Conservation (phyloP, 140 eudicot genomes). For the Oenanthe javanica region DNA sequence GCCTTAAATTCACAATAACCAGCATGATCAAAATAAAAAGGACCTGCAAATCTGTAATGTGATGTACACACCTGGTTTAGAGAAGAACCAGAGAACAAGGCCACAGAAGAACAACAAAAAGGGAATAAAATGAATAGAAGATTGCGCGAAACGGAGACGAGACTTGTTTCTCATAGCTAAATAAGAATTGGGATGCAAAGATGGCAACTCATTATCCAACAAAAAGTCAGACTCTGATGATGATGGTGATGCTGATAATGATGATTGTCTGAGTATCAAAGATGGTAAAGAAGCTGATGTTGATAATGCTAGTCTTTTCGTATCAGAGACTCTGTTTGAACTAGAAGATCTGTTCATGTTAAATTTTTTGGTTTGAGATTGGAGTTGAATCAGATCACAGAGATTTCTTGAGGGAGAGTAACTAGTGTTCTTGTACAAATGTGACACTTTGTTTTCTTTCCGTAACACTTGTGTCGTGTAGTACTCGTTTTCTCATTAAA, state of each 20-base stretch:
- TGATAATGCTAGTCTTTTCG: neutral
- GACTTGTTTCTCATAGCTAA: slow-evolving; percentile 19
- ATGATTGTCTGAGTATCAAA: neutral
- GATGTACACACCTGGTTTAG: neutral
- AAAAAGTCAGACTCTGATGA: neutral
- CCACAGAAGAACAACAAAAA: slow-evolving; percentile 26
- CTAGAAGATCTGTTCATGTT: slow-evolving; percentile 27
- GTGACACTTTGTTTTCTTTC: neutral
- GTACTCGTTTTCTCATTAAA: neutral
- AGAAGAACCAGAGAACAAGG: slow-evolving; percentile 24
- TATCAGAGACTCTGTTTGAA: slow-evolving; percentile 23
- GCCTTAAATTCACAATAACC: neutral
- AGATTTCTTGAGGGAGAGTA: neutral
- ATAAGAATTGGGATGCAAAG: slow-evolving; percentile 19
- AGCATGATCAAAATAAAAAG: no score
- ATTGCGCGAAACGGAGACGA: slow-evolving; percentile 27
- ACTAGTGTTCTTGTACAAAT: neutral
- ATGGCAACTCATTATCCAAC: slow-evolving; percentile 15
- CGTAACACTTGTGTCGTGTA: neutral
- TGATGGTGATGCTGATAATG: slow-evolving; percentile 1
- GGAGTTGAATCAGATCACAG: neutral
- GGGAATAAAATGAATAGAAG: slow-evolving; percentile 32
- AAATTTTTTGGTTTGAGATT: neutral
- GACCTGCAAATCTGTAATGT: neutral
- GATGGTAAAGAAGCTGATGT: neutral